phyloP scores from a whole-genome alignment of 2,329 filamentous ascomycete species.

The Scopulariopsis brevicaulis region DNA sequence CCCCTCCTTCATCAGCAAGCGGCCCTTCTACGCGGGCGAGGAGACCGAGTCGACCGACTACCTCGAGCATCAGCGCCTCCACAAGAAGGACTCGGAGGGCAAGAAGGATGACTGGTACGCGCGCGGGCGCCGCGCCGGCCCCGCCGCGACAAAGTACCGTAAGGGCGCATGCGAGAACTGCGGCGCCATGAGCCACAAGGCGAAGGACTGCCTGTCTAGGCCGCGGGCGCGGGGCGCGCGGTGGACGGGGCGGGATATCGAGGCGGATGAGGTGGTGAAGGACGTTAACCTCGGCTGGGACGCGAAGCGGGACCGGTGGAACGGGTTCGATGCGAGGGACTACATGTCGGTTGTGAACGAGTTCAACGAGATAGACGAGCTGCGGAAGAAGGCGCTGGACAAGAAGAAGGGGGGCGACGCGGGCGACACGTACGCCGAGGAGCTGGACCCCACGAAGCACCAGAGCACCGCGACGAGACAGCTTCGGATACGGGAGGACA shows the following conservation, averaged over 20 bases:
- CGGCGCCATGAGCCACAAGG: conserved; percentile 92
- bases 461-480: conserved; percentile 87
- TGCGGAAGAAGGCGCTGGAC: conserved; percentile 45
- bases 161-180: conserved; percentile 99
- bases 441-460: conserved; percentile 91
- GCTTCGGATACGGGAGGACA: conserved; percentile 87
- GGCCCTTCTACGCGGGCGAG: conserved; percentile 85
- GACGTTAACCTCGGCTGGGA: conserved; percentile 89
- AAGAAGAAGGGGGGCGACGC: conserved; percentile 24
- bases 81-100: conserved; percentile 35
- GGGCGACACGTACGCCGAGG: conserved; percentile 76
- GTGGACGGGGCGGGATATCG: conserved; percentile 87
- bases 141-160: conserved; percentile 89
- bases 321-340: conserved; percentile 86
- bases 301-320: conserved; percentile 95
- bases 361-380: conserved; percentile 73
- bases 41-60: conserved; percentile 76
- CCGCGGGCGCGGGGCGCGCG: conserved; percentile 83
- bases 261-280: conserved; percentile 81
- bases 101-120: conserved; percentile 82
- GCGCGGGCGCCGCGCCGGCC: conserved; percentile 70
- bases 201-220: conserved; percentile 82
- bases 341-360: conserved; percentile 82
- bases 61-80: conserved; percentile 87
- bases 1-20: conserved; percentile 93